phyloP scores from a whole-genome alignment of 2,329 filamentous ascomycete species.

The Sclerotinia subarctica region DNA sequence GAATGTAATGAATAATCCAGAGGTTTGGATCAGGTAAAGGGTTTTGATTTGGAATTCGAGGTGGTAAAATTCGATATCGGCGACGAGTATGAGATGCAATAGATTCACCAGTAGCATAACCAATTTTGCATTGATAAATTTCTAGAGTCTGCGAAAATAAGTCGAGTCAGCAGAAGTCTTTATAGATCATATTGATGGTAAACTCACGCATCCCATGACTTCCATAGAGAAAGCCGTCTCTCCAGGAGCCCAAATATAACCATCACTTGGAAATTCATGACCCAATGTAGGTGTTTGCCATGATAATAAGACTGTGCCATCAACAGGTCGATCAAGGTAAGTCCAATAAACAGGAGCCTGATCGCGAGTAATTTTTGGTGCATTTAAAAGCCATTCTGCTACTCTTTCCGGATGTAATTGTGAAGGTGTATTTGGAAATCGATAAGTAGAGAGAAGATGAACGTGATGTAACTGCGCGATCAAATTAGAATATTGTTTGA shows the following conservation, averaged over 20 bases:
- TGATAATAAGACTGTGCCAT: conserved; percentile 78
- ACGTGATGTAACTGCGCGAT: conserved; percentile 55
- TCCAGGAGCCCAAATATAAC: conserved; percentile 82
- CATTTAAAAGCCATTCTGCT: conserved; percentile 77
- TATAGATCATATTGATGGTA: not conserved
- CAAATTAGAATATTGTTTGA: conserved; percentile 24
- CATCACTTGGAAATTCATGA: conserved; percentile 81
- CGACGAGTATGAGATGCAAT: conserved; percentile 74
- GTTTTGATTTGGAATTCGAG: conserved; percentile 66
- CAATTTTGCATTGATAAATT: conserved; percentile 77
- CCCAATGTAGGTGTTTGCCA: conserved; percentile 81
- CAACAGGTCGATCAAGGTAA: conserved; percentile 76
- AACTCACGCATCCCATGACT: conserved; percentile 60
- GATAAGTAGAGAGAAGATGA: conserved; percentile 80
- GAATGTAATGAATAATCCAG: conserved; percentile 89
- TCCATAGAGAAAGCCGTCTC: conserved; percentile 78
- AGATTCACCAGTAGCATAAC: conserved; percentile 74
- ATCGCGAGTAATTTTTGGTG: conserved; percentile 81
- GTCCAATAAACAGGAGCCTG: conserved; percentile 89
- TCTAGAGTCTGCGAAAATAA: conserved; percentile 67
- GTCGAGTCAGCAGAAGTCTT: conserved; percentile 22
- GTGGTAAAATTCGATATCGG: conserved; percentile 79
- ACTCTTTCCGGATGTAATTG: conserved; percentile 69
- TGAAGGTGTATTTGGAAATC: conserved; percentile 70
- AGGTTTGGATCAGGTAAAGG: conserved; percentile 74